Evolutionary conservation across 768 basidiomycete genomes (phyloP), one percentile per base, ranked within the genome.

Genomic region (Suillus plorans): DNA sequence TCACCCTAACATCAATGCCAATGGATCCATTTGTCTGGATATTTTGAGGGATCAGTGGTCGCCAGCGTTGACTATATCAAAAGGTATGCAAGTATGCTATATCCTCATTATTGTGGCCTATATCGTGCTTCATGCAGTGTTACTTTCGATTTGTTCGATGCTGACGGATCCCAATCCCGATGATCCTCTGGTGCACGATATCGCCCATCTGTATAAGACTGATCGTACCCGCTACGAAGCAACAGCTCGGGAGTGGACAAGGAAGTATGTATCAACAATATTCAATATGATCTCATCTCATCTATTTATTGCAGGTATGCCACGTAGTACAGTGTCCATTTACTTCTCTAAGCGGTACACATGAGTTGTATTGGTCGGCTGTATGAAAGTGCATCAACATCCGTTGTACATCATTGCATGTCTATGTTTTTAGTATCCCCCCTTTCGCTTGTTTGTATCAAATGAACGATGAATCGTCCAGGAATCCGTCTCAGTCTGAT

Each of bases 1-100:
- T 79, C 97, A 99, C 80, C 97, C 97, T 42, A 99, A 99, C 85
- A 98, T 99, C 95, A 99, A 99, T 77, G 94, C 97, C 71, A 99
- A 99, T 74, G 97, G 97, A 49, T 96, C 94, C 68, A 99, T 99
- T 79, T 99, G 97, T 79, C 82, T 99, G 72, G 97, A 99, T 79
- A 99, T 99, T 75, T 82, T 99, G 76, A 86, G 96, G 79, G 97
- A 99, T 79, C 97, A 99, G 77, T 99, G 97, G 97, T 95, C 93
- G 67, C 97, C 97, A 58, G 97, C 97, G 53, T 82, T 99, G 82
- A 99, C 97, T 63, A 97, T 99, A 72, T 97, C 97, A 72, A 99
- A 99, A 85, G 96, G 96, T 96, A 63, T 49, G 85, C 70, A 50
- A 42, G 2, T n/a, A 47, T 0, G 14, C 56, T 18, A 12, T 12